phyloP scores from a whole-genome alignment of 495 filamentous ascomycete genomes.

The Trichoderma orchidacearum region DNA sequence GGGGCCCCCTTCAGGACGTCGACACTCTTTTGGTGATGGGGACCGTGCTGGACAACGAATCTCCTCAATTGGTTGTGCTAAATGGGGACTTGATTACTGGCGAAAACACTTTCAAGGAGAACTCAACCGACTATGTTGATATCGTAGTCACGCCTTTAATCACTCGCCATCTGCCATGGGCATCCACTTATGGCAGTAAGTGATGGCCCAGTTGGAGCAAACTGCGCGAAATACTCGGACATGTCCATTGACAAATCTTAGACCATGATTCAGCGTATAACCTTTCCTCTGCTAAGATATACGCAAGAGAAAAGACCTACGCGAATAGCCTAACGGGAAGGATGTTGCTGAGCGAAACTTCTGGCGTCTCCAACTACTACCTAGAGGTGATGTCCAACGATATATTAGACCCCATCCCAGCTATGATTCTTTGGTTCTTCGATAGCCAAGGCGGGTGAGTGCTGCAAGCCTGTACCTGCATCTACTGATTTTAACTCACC shows the following conservation, averaged over 20 bases:
- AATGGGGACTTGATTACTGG: constrained; percentile 68
- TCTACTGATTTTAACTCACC: background rate
- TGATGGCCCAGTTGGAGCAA: no score
- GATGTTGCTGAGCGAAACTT: constrained; percentile 10
- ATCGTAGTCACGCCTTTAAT: constrained; percentile 44
- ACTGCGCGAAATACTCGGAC: no score
- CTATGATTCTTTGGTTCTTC: constrained; percentile 64
- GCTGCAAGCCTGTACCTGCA: background rate
- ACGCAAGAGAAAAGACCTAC: constrained; percentile 39
- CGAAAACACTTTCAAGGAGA: constrained; percentile 44
- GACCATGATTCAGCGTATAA: constrained; percentile 55
- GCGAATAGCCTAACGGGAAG: constrained; percentile 41
- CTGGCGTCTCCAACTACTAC: constrained; percentile 59
- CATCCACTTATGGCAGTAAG: constrained; percentile 52
- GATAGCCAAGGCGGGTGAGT: constrained; percentile 47
- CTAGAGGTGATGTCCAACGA: constrained; percentile 20
- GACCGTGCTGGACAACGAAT: constrained; percentile 41
- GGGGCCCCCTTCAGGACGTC: constrained; percentile 47
- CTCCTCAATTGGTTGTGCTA: constrained; percentile 46
- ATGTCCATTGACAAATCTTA: no score
- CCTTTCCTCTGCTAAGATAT: constrained; percentile 38
- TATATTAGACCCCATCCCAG: constrained; percentile 4
- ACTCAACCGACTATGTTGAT: constrained; percentile 48
- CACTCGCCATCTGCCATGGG: constrained; percentile 40
- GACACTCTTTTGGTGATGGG: constrained; percentile 46